A percentile compares a stretch with the other conserved stretches of the same genome.
Conservation (phyloP, 257 asterid genomes). For the Primulina tabacum region DNA sequence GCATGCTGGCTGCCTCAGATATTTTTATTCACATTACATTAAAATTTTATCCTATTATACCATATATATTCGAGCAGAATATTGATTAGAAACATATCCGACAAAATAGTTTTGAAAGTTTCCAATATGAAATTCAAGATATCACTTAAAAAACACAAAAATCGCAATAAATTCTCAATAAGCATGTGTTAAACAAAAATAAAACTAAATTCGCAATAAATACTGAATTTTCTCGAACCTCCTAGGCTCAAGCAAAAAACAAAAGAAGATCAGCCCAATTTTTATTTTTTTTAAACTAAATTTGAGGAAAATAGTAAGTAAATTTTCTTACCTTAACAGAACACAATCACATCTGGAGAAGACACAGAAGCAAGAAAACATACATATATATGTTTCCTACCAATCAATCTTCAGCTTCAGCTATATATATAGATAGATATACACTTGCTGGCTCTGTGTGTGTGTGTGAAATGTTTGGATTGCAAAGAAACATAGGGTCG, state of each 20-base stretch:
- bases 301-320: not conserved
- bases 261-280: no score
- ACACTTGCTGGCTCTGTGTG: not conserved
- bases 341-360: constrained; percentile 12
- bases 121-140: no score
- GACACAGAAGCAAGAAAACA: not conserved
- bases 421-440: constrained; percentile 14
- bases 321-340: constrained; percentile 24
- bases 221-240: no score
- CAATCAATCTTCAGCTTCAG: constrained; percentile 6
- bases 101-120: no score
- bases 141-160: no score
- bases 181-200: no score
- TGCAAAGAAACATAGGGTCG: not conserved
- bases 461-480: not conserved
- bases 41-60: not conserved
- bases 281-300: not conserved
- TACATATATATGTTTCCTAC: not conserved
- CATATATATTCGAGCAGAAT: not conserved
- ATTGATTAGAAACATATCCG: no score
- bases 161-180: no score
- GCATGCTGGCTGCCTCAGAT: constrained; percentile 27
- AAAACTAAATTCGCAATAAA: no score
- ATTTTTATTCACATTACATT: constrained; percentile 6
- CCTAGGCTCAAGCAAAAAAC: no score